Conservation (phyloP, 306 rosid species). For the Quercus agrifolia region DNA sequence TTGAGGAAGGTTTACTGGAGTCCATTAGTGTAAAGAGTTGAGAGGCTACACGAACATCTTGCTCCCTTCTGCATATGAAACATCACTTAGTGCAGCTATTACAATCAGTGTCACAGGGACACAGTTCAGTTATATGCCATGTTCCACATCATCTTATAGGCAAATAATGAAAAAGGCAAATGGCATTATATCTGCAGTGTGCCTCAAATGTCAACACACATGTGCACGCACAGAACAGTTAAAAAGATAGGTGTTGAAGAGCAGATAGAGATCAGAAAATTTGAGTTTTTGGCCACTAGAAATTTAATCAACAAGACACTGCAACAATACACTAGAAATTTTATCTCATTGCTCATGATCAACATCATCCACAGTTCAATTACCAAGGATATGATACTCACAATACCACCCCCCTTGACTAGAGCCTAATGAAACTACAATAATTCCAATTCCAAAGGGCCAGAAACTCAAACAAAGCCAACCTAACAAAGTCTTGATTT, state of each 20-base stretch:
- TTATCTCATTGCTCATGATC: not conserved
- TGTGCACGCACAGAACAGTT: not conserved
- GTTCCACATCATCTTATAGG: not conserved
- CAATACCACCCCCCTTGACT: not conserved
- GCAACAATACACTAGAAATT: not conserved
- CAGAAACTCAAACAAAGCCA: not conserved
- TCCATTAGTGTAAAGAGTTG: slow-evolving; percentile 78
- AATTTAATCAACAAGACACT: not conserved
- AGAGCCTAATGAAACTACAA: not conserved
- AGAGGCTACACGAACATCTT: slow-evolving; percentile 75
- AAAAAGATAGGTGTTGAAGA: not conserved
- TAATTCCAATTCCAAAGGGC: not conserved
- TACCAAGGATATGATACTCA: not conserved
- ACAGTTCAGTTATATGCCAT: not conserved
- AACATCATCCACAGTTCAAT: not conserved
- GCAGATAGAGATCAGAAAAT: not conserved
- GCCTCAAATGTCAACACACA: not conserved
- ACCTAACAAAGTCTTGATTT: not conserved
- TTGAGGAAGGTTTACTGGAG: slow-evolving; percentile 46
- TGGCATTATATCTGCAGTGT: not conserved
- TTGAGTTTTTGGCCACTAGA: not conserved
- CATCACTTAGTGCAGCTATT: not conserved
- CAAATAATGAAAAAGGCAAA: not conserved
- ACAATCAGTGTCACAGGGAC: not conserved
- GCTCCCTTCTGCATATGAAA: slow-evolving; percentile 62